Base-by-base conservation (phyloP, 169 alveolate genomes). In the Cryptosporidium parvum region DNA sequence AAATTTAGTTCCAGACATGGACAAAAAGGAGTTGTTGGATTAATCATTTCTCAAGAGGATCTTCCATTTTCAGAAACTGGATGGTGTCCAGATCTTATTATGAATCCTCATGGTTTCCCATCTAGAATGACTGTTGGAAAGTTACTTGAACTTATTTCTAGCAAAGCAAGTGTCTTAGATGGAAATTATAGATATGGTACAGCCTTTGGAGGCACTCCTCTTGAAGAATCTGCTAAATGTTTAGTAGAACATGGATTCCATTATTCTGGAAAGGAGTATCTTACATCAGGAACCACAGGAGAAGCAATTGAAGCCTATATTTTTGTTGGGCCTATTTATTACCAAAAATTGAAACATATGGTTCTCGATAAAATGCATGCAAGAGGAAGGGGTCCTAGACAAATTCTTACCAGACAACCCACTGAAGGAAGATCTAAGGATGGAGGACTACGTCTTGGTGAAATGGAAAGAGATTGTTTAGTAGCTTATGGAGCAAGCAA, bases 41-140 rank as follows among this genome's bases (percentile, higher is more conserved):
- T 98, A 75, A 97, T 98, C 39, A 98, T 96, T 48, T 96, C 96
- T 51, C 99, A 96, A 94, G 99, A 97, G 93, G 99, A 98, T 92
- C 91, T 98, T 97, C 99, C 99, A 12, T 99, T 99, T 91, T 96
- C 97, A 56, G 99, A 98, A 91, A 94, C 95, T 68, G 99, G 99
- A n/a, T 97, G 99, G 99, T 96, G 99, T 59, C 99, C 99, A 9
- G 99, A 99, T 93, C 94, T 99, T 59, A 97, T 99, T 92, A 98
- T 99, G 99, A 99, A 99, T 93, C 99, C 99, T 23, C 99, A 98
- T 93, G 99, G 99, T 6, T 98, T 98, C 92, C 99, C 99, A 14
- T 97, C 99, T 23, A 96, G 99, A 89, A 99, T 99, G 99, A 99
- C 99, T 21, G 99, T 99, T 65, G 99, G 99, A 26, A 98, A 99